Evolutionary conservation across 2,329 filamentous ascomycete species (phyloP), one percentile per base, ranked within the genome.

Genomic region (Epichloe festucae): DNA sequence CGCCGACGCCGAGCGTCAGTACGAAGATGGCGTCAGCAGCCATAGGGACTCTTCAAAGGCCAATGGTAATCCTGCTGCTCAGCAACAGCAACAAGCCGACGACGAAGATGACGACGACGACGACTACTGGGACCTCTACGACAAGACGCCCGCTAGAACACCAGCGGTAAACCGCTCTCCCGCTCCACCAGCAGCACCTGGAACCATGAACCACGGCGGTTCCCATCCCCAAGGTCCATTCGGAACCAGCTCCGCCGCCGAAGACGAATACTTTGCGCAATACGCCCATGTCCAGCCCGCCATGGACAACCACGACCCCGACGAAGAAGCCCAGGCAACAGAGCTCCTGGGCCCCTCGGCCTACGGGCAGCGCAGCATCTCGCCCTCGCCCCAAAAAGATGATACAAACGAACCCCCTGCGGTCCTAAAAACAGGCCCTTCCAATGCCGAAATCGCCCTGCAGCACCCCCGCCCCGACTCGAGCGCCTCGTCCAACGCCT

Each of bases 271-370:
- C 65, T 91, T 81, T 65, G 79, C 84, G 17, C 81, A 84, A 62
- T 91, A 93, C 64, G 82, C 85, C 59, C 73, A 79, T 56, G 85
- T 91, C 8, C 87, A 91, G 63, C 85, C 87, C 2, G 86, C 86
- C 35, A 81, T 91, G 73, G 87, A 91, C 65, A 81, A 80, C 52
- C 82, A 90, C 63, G 86, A 90, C 57, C 86, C 86, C n/a, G 84
- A 89, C 59, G 85, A 89, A 67, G 82, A 73, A 52, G 69, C 60
- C 2, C 58, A 58, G 46, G 56, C 56, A 49, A 59, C 64, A 44
- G 60, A 65, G 36, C 59, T 64, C 52, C 56, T 67, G 17, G 65
- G 67, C 6, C 70, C 70, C 3, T 60, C 58, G n/a, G 62, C 55
- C 46, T 57, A 65, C 35, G 54, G 53, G 40, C 57, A 50, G 17